Evolutionary conservation across 441 rosid genomes (phyloP).

Genomic region (Corymbia calophylla): DNA sequence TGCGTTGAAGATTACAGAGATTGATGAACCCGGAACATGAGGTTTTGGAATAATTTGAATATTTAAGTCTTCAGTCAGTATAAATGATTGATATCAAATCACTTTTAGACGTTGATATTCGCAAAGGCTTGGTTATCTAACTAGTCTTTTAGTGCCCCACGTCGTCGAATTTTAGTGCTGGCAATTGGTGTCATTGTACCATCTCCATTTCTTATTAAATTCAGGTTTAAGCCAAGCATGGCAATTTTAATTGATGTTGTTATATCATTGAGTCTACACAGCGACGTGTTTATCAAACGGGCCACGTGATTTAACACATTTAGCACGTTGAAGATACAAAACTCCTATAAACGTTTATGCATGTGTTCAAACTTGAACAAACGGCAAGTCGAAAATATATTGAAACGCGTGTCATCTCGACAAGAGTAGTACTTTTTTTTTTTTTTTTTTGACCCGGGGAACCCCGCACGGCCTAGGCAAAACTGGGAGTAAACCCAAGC

Average conservation of each 20-base stretch:
- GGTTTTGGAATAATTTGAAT: neutral
- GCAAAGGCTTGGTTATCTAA: neutral
- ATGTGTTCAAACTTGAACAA: no score
- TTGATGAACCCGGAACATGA: neutral
- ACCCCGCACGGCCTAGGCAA: no score
- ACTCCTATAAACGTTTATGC: no score
- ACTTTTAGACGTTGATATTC: neutral
- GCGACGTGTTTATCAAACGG: neutral
- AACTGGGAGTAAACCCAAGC: no score
- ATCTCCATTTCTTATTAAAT: neutral
- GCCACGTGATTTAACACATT: no score
- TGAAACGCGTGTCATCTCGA: no score
- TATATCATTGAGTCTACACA: neutral
- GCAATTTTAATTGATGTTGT: neutral
- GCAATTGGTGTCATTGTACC: neutral
- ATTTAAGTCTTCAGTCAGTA: neutral
- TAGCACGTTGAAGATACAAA: no score
- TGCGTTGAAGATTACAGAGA: neutral
- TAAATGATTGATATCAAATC: neutral
- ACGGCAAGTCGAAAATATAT: no score
- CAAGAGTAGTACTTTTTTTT: no score
- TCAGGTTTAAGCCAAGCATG: neutral
- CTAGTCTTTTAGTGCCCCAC: neutral
- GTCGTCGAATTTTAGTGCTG: neutral
- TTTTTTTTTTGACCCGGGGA: no score